Evolutionary conservation across 768 basidiomycete species (phyloP), one percentile per base, ranked within the genome.

Genomic region (Butyriboletus loyo): DNA sequence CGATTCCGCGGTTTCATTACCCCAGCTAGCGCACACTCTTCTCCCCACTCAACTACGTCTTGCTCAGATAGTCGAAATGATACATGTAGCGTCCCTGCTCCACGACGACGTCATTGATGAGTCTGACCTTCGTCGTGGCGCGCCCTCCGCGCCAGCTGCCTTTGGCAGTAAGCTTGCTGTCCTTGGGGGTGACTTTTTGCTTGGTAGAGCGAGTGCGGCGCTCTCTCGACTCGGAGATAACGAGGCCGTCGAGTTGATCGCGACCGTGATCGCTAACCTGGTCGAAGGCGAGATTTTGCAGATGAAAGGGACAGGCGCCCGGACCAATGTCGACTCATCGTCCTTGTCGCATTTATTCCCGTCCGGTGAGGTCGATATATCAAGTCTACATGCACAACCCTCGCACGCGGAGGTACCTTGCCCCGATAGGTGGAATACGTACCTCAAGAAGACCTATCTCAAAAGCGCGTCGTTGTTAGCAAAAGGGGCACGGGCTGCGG

Each of bases 51-150:
- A 99, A 71, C 73, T 87, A 28, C 87, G 95, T 28, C 83, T 99
- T 31, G 96, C 95, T 5, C 93, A 96, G 64, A 95, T 99, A 39
- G 86, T 92, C 47, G 97, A 99, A 69, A 97, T 98, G 93, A 90
- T 99, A 43, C 93, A 98, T 66, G 88, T 98, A 55, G 95, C 97
- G 24, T 94, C 89, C 4, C 78, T 93, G 10, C 75, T 99, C 17
- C 96, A 98, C 67, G 92, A 98, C 75, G 87, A 89, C 62, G 92
- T 98, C 47, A 81, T 88, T 53, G 88, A 92, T 74, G 71, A 72
- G 55, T 82, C 88, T 1, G 75, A 85, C 8, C 80, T 92, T 7
- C 85, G 94, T 7, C 79, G 95, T 0, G 79, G 81, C 13, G 74
- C 75, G 4, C 78, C 85, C 21, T 81, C 82, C 21, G 91, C 91